Evolutionary conservation across 805 yeast genomes (phyloP).

Genomic region (Diddensiella transvaalensis): DNA sequence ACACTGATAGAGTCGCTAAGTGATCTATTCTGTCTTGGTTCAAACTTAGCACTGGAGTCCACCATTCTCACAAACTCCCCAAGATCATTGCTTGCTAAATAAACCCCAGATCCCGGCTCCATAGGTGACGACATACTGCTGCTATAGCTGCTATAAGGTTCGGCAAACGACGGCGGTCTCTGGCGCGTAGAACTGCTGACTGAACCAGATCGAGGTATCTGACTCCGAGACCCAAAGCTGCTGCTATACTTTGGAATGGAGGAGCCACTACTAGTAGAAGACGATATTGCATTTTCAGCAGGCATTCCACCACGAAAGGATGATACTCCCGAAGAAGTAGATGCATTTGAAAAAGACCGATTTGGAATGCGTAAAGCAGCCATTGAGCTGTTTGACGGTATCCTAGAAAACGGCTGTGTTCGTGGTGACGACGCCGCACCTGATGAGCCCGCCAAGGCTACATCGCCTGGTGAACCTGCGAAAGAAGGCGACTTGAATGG

Average conservation of each 20-base stretch:
- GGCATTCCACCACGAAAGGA: slow-evolving; percentile 18
- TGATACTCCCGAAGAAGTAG: slow-evolving; percentile 35
- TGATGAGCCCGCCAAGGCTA: neutral
- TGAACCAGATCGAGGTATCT: slow-evolving; percentile 26
- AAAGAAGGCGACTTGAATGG: slow-evolving; percentile 65
- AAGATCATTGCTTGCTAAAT: slow-evolving; percentile 45
- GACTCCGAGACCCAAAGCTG: slow-evolving; percentile 36
- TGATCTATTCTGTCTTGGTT: slow-evolving; percentile 17
- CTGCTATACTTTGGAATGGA: slow-evolving; percentile 24
- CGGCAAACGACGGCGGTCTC: slow-evolving; percentile 46
- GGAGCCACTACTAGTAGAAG: slow-evolving; percentile 32
- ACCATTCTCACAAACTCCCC: slow-evolving; percentile 69
- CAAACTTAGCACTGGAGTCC: slow-evolving; percentile 49
- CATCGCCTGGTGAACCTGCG: slow-evolving; percentile 34
- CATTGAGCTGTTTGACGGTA: slow-evolving; percentile 44
- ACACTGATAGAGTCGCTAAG: slow-evolving; percentile 14
- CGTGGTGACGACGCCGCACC: slow-evolving; percentile 24
- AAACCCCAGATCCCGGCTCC: slow-evolving; percentile 41
- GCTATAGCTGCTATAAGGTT: slow-evolving; percentile 24
- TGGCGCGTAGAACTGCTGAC: slow-evolving; percentile 60
- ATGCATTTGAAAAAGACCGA: slow-evolving; percentile 22
- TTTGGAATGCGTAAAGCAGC: slow-evolving; percentile 40
- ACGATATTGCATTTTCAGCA: slow-evolving; percentile 26
- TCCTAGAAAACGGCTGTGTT: slow-evolving; percentile 34
- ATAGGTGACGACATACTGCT: slow-evolving; percentile 24